Conservation (phyloP, 2,329 filamentous ascomycete species). For the Talaromyces pinophilus region DNA sequence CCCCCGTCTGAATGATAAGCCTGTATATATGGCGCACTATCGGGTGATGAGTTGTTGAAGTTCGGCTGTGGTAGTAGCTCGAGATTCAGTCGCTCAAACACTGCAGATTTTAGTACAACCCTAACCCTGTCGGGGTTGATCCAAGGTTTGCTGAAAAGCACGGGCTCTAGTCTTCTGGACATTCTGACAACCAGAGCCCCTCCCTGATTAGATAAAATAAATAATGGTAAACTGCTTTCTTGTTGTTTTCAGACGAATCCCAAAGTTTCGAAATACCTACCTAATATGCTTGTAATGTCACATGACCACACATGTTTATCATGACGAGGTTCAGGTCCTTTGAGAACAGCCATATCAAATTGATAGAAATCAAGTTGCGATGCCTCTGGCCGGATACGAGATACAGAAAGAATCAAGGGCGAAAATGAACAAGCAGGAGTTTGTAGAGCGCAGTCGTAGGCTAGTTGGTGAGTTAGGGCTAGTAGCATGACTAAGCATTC, state of each 20-base stretch:
- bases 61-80: too few relatives aligned
- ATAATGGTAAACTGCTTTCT: background rate
- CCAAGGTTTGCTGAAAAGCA: background rate
- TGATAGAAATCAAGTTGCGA: background rate
- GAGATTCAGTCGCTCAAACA: too few relatives aligned
- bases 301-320: background rate
- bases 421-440: too few relatives aligned
- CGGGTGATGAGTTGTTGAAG: background rate
- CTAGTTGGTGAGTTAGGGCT: background rate
- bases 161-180: background rate
- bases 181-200: background rate
- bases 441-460: too few relatives aligned
- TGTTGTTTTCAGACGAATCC: background rate
- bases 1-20: background rate
- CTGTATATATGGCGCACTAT: background rate
- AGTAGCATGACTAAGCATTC: conserved; percentile 13
- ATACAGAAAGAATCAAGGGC: background rate
- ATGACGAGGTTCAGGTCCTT: background rate
- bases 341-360: background rate
- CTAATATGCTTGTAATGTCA: background rate
- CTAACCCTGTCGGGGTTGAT: background rate
- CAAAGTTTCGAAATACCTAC: background rate
- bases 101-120: background rate
- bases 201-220: background rate
- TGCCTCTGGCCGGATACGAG: too few relatives aligned